These are phyloP conservation scores for Venturia oleaginea DNA, from an alignment of 2,329 filamentous ascomycete species.

Conservation along the genomic window DNA sequence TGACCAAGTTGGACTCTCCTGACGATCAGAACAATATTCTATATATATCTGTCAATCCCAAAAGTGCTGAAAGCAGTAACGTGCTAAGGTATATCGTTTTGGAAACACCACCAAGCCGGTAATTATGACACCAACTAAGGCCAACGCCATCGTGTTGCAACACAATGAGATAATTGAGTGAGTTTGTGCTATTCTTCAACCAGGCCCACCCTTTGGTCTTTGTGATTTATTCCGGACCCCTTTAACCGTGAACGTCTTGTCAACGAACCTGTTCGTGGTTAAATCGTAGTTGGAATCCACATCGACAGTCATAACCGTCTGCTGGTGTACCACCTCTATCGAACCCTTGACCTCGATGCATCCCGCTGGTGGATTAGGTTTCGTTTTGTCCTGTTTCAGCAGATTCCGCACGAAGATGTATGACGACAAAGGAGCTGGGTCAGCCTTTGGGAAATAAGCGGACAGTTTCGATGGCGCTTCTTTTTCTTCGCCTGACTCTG, in stretches of 20 bases:
- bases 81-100: not conserved
- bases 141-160: not conserved
- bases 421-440: not conserved
- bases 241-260: not conserved
- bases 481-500: not conserved
- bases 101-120: not conserved
- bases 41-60: not conserved
- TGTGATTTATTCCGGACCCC: not conserved
- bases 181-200: not conserved
- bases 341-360: constrained; percentile 36
- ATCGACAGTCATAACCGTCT: constrained; percentile 34
- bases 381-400: not conserved
- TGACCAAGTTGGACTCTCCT: not conserved
- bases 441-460: not conserved
- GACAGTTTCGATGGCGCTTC: not conserved
- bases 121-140: not conserved
- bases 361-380: constrained; percentile 33
- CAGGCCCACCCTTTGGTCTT: constrained; percentile 10
- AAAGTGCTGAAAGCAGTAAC: not conserved
- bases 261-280: constrained; percentile 17
- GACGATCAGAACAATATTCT: not conserved
- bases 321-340: constrained; percentile 36
- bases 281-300: constrained; percentile 39
- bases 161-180: not conserved
- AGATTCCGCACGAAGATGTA: constrained; percentile 9